These are phyloP conservation scores for Angomonas deanei DNA, from an alignment of 208 protist genomes.

Conservation along the genomic window DNA sequence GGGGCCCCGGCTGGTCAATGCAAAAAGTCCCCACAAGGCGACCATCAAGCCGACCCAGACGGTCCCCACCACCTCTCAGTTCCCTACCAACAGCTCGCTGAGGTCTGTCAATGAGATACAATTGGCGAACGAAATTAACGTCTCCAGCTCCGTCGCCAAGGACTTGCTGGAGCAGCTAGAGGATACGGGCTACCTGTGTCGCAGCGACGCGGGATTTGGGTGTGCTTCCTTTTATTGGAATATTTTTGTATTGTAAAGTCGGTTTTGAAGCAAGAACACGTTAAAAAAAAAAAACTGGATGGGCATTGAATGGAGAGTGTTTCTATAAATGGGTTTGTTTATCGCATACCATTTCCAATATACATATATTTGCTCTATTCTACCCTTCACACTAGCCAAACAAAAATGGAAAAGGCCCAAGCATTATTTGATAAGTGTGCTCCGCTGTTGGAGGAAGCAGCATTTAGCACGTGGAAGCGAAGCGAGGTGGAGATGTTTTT, in stretches of 20 bases:
- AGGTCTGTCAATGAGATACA: constrained; percentile 58
- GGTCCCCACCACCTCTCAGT: constrained; percentile 21
- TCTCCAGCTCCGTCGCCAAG: constrained; percentile 40
- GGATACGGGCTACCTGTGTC: constrained; percentile 53
- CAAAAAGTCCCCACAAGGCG: constrained; percentile 9
- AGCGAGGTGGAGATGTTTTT: constrained; percentile 1
- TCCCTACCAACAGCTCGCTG: constrained; percentile 33
- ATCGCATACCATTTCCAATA: neutral
- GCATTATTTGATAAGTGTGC: neutral
- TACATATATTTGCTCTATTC: neutral
- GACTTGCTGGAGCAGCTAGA: constrained; percentile 56
- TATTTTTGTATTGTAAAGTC: constrained; percentile 57
- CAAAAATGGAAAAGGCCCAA: neutral
- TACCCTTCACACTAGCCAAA: neutral
- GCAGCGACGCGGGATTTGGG: constrained; percentile 64
- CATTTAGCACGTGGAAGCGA: neutral
- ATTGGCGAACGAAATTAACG: constrained; percentile 46
- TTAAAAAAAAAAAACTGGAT: constrained; percentile 5
- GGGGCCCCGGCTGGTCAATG: constrained; percentile 48
- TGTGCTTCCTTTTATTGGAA: constrained; percentile 77
- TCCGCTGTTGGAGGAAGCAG: neutral
- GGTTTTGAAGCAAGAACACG: neutral
- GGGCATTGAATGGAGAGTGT: neutral
- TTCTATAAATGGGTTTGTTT: neutral
- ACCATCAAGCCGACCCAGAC: constrained; percentile 4